Evolutionary conservation across 768 basidiomycete species (phyloP), one percentile per base, ranked within the genome.

Genomic region (Naganishia friedmannii): DNA sequence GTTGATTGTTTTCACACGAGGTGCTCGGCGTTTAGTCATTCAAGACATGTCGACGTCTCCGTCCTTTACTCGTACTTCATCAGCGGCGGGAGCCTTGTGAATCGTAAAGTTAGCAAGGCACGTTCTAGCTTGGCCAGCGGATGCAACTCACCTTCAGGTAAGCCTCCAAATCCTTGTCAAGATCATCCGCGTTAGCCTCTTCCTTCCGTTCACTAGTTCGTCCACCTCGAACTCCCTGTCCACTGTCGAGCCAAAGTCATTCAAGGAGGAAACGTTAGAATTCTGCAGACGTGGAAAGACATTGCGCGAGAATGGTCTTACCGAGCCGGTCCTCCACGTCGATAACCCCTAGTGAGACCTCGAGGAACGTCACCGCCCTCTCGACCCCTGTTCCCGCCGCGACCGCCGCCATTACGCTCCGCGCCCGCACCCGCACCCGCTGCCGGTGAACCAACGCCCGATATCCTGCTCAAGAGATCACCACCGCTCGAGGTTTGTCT

Each of bases 91-190:
- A 46, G 60, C 60, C 60, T 63, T 28, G 12, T 12, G 7, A 4
- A 4, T 21, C 3, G 32, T 42, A 4, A 63, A 29, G 3, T 37
- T 46, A 37, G 39, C 39, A 28, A 34, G 6, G 26, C 21, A 63
- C 7, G 23, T 45, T 13, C 5, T 12, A 2, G n/a, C 42, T 28
- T 1, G 57, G 17, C 39, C 3, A 6, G 15, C 9, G 60, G 23
- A 6, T 12, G n/a, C 31, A 13, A 63, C 57, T 48, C 37, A 60
- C 68, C n/a, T 57, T 58, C 31, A 58, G 57, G 46, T 69, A 83
- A 17, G 71, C 71, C 53, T 96, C 93, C 70, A 96, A 79, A 81
- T 96, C 93, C 79, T 86, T 88, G 79, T 96, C 93, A 70, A 96
- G 82, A 74, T 95, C 90, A 69, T 88, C 89, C 9, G 87, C 90